phyloP scores from a whole-genome alignment of 2,329 filamentous ascomycete species.

The Microdochium trichocladiopsis region DNA sequence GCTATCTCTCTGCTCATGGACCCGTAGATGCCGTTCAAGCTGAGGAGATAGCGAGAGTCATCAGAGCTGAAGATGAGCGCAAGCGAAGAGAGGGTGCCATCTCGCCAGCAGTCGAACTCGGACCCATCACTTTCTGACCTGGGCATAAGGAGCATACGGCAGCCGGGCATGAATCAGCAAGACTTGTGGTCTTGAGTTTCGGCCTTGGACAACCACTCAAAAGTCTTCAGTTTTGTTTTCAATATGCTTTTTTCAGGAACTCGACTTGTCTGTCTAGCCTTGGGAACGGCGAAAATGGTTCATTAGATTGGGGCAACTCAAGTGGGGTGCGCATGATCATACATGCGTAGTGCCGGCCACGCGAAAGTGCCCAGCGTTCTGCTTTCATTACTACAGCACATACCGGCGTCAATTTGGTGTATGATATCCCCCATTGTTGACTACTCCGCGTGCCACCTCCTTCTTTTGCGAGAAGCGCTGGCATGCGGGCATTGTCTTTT shows the following conservation, averaged over 20 bases:
- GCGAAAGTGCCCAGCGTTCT: background rate
- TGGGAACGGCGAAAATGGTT: background rate
- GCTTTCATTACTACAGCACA: background rate
- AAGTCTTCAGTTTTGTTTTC: background rate
- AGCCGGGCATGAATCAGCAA: background rate
- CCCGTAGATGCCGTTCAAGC: conserved; percentile 11
- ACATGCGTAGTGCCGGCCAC: background rate
- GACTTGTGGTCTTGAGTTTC: background rate
- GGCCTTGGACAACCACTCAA: background rate
- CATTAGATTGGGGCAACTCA: background rate
- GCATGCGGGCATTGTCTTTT: background rate
- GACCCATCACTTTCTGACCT: conserved; percentile 18
- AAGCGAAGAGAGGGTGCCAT: conserved; percentile 20
- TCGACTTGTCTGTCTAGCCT: background rate
- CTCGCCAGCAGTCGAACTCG: conserved; percentile 24
- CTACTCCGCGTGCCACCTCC: background rate
- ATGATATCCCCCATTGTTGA: background rate
- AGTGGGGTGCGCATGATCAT: background rate
- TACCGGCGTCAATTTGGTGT: background rate
- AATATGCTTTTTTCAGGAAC: background rate
- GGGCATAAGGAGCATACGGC: background rate
- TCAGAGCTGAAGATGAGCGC: conserved; percentile 22
- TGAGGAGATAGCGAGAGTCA: conserved; percentile 19
- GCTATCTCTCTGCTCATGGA: conserved; percentile 28
- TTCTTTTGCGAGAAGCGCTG: background rate